Evolutionary conservation across 352 stramenopile species (phyloP), one percentile per base, ranked within the genome.

Genomic region (Pythium rhizo-oryzae): DNA sequence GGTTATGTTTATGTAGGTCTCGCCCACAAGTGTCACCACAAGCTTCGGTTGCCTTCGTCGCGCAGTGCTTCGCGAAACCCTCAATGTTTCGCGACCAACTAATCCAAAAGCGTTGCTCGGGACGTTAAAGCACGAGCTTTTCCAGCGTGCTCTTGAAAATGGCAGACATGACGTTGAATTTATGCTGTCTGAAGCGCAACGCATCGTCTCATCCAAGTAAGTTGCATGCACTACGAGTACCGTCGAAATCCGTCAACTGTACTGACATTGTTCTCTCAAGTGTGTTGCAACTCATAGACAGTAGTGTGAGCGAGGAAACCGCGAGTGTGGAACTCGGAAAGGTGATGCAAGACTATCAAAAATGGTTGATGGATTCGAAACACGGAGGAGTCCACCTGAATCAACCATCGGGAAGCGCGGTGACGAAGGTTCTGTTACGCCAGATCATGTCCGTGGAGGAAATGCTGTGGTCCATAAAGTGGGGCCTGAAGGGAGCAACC

Each of bases 401-500:
- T 23, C 70, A 82, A 30, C 46, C 75, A 4, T 63, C 75, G 15
- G 54, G 24, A 13, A 66, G 57, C 15, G 54, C 51, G 53, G 63
- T 68, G 21, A 67, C 25, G 0, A 83, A 68, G 21, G 67, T 90
- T 11, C 63, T 69, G 23, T 54, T 93, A 8, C 70, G 59, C 11
- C 70, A 81, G 8, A 72, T 93, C 1, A 57, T 95, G 59, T 81
- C 87, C 15, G 91, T 85, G 1, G 87, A 95, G 75, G 87, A 95
- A 68, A 91, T 91, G 84, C 81, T 95, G 67, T 95, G 84, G 83
- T 95, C 87, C 2, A 80, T 89, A 41, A 90, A 93, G 61, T 95
- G 86, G 83, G 87, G 87, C 2, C 56, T 95, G 11, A 95, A 95
- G 72, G 87, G 87, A 39, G 81, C 85, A 16, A 91, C 81, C 0